Base-by-base conservation (phyloP, 306 rosid species). In the Medicago lupulina region DNA sequence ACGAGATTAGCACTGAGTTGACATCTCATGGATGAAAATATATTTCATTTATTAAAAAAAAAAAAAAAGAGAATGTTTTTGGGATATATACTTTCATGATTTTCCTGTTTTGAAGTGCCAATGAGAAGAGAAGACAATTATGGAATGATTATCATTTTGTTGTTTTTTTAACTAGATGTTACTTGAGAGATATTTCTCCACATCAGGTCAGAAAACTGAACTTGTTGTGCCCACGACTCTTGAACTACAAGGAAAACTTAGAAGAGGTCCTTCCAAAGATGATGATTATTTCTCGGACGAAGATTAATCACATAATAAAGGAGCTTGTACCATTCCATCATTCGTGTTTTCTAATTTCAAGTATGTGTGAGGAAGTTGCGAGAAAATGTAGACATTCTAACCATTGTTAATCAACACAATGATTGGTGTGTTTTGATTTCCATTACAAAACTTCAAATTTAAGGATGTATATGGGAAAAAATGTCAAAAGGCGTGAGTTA, bases 111-210 rank as follows among this genome's bases (percentile, higher is more conserved):
- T 50, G 38, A 59, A 40, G 21, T 71, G 61, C 50, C 44, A 12
- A 14, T 9, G 7, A 53, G 47, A 49, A 51, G 14, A 58, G 46
- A 76, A 50, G 12, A 7, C 9, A 47, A 21, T 50, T 69, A 1
- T 69, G 9, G 14, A 69, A 54, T 41, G 44, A 39, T 12, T 54
- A 55, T 19, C 4, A n/a, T 40, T 44, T 6, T 66, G 1, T 46
- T 59, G 28, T 19, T 13, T 61, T 28, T 61, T 63, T 63, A 44
- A 57, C 49, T 87, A 91, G 98, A 90, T 94, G 97, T 84, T 92
- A 41, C 80, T 92, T 53, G 97, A 92, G 90, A 89, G 96, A 84
- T 90, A 88, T 75, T 92, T 87, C 86, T 78, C 82, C 83, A 77
- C 84, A 70, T 87, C 89, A 34, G 98, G 96, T 61, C 75, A 86